A percentile compares a stretch with the other conserved stretches of the same genome.
Conservation (phyloP, 2,329 filamentous ascomycete genomes). For the Zelopaecilomyces penicillatus region DNA sequence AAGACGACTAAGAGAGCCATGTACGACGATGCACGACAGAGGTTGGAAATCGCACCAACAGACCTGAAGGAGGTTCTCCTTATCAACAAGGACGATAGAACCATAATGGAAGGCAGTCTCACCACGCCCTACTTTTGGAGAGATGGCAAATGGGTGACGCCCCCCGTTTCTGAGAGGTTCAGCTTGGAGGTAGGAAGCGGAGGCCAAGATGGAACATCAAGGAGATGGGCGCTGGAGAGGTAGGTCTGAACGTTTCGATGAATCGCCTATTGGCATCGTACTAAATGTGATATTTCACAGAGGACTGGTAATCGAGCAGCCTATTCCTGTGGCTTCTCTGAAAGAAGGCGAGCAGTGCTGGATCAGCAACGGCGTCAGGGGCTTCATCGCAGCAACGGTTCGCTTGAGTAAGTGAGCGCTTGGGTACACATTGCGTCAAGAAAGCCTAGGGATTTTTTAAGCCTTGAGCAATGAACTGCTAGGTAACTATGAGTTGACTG, state of each 20-base stretch:
- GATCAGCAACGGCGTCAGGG: constrained; percentile 81
- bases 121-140: constrained; percentile 79
- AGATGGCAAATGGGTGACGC: constrained; percentile 68
- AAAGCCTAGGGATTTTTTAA: too few relatives aligned
- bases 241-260: constrained; percentile 21
- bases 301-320: constrained; percentile 56
- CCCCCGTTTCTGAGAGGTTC: constrained; percentile 45
- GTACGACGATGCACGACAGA: constrained; percentile 62
- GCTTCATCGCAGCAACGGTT: constrained; percentile 53
- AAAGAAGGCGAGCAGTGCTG: constrained; percentile 70
- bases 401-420: constrained; percentile 11
- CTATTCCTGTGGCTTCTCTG: constrained; percentile 51
- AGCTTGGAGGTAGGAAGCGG: constrained; percentile 46
- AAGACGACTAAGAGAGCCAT: constrained; percentile 71
- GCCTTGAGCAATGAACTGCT: too few relatives aligned
- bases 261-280: too few relatives aligned
- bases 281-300: constrained; percentile 19
- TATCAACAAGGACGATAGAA: constrained; percentile 48
- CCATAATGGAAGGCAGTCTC: constrained; percentile 78
- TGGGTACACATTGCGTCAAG: too few relatives aligned
- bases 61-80: constrained; percentile 66
- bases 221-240: constrained; percentile 73
- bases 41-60: constrained; percentile 44
- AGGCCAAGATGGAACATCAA: constrained; percentile 73
- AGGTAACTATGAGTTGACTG: too few relatives aligned